Conservation (phyloP, 1,284 basidiomycete species). For the Puccinia coronata region DNA sequence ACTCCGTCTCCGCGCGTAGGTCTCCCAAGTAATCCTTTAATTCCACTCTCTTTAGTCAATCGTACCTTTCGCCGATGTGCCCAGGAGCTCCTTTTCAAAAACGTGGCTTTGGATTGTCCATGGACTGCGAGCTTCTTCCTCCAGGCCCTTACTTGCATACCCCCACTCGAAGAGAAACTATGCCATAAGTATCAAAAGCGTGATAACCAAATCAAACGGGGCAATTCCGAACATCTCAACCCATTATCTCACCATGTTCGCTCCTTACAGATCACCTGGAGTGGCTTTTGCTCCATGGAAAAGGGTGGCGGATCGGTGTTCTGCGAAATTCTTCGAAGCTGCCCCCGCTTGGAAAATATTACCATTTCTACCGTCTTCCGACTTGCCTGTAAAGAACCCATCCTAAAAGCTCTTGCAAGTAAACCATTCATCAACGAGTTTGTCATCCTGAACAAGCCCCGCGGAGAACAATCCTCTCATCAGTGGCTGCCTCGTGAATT, state of each 20-base stretch:
- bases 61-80: slow-evolving; percentile 17
- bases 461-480: too few relatives aligned
- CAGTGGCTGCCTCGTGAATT: not conserved
- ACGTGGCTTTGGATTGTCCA: not conserved
- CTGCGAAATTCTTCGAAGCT: not conserved
- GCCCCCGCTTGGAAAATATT: slow-evolving; percentile 5
- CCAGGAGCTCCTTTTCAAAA: slow-evolving; percentile 7
- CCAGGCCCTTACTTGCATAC: not conserved
- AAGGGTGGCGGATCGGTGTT: not conserved
- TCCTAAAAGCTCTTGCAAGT: not conserved
- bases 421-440: not conserved
- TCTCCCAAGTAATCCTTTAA: not conserved
- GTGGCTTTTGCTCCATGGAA: slow-evolving; percentile 4
- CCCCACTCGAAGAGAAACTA: not conserved
- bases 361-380: not conserved
- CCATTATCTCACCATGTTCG: not conserved
- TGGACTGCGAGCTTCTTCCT: slow-evolving; percentile 12
- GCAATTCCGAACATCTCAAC: too few relatives aligned
- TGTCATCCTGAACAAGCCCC: not conserved
- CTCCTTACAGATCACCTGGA: slow-evolving; percentile 8
- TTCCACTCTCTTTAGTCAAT: slow-evolving; percentile 9
- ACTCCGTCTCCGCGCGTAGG: too few relatives aligned
- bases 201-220: too few relatives aligned
- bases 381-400: not conserved
- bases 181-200: not conserved